These are phyloP conservation scores for Didymella arachidicola DNA, from an alignment of 2,329 filamentous ascomycete species.

Conservation along the genomic window DNA sequence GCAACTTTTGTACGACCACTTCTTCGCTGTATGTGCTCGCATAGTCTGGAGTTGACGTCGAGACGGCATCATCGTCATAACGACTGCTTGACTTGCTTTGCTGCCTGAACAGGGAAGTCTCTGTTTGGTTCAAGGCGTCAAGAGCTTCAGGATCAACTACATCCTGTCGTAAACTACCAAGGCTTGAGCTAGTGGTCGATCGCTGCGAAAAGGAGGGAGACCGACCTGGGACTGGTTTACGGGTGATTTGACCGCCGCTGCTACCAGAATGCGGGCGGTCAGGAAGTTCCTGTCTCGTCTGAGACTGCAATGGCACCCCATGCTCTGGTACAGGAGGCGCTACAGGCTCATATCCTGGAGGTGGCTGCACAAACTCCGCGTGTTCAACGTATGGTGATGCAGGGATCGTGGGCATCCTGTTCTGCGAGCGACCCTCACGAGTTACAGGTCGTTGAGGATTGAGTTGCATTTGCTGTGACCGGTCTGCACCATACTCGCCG, in stretches of 20 bases:
- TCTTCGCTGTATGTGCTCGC: slow-evolving; percentile 67
- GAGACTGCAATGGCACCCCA: slow-evolving; percentile 36
- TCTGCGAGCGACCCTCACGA: slow-evolving; percentile 58
- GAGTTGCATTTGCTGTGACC: slow-evolving; percentile 33
- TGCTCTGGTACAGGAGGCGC: slow-evolving; percentile 50
- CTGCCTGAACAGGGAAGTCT: slow-evolving; percentile 39
- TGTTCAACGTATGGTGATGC: slow-evolving; percentile 55
- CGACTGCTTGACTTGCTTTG: slow-evolving; percentile 58
- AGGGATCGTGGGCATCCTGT: slow-evolving; percentile 56
- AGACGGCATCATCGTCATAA: slow-evolving; percentile 70
- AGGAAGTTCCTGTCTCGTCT: slow-evolving; percentile 34
- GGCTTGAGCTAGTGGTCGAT: slow-evolving; percentile 53
- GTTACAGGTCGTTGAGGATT: slow-evolving; percentile 62
- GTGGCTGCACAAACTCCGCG: slow-evolving; percentile 47
- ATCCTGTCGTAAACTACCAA: slow-evolving; percentile 54
- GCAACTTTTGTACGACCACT: slow-evolving; percentile 48
- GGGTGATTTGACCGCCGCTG: slow-evolving; percentile 38
- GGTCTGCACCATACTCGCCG: slow-evolving; percentile 40
- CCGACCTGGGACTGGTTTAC: slow-evolving; percentile 55
- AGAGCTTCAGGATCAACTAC: slow-evolving; percentile 57
- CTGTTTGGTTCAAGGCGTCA: slow-evolving; percentile 47
- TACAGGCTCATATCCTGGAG: slow-evolving; percentile 40
- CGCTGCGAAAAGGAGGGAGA: slow-evolving; percentile 48
- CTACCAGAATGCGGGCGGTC: slow-evolving; percentile 38
- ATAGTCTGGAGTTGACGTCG: slow-evolving; percentile 77